These are phyloP conservation scores for Saccharum hybrid DNA, from an alignment of 202 grass and related monocot species.

Conservation along the genomic window DNA sequence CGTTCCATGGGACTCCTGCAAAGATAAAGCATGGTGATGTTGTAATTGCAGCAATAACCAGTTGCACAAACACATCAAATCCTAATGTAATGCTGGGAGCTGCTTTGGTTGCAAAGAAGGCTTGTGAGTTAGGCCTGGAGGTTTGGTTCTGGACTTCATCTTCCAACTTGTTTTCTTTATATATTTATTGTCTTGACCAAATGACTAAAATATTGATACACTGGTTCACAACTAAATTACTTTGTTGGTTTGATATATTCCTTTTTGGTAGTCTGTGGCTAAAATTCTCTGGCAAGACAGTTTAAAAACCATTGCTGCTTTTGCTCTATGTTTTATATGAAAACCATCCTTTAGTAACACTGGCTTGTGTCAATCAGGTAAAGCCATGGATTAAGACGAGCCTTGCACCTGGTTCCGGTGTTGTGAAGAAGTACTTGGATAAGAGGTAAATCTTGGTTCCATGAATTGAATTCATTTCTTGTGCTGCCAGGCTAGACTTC, in stretches of 20 bases:
- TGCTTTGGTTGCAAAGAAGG: constrained; percentile 97
- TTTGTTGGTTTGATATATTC: constrained; percentile 26
- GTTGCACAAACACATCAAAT: constrained; percentile 99
- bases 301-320: neutral
- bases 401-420: constrained; percentile 96
- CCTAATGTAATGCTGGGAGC: constrained; percentile 98
- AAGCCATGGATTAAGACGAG: constrained; percentile 99
- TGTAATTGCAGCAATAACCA: constrained; percentile 98
- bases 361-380: constrained; percentile 60
- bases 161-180: constrained; percentile 19
- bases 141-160: constrained; percentile 38
- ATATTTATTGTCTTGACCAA: constrained; percentile 12
- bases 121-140: constrained; percentile 95
- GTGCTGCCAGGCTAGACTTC: neutral
- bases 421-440: constrained; percentile 89
- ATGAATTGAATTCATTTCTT: neutral
- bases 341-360: constrained; percentile 23
- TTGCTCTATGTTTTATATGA: constrained; percentile 20
- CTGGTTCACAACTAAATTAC: constrained; percentile 31
- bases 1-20: constrained; percentile 78
- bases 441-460: constrained; percentile 64
- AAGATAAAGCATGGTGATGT: constrained; percentile 94
- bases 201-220: neutral
- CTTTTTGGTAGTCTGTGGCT: neutral
- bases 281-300: neutral